Percentiles rank a stretch among this genome's conserved stretches.
Evolutionary conservation across 306 rosid genomes (phyloP).

Genomic region (Rosa persica): DNA sequence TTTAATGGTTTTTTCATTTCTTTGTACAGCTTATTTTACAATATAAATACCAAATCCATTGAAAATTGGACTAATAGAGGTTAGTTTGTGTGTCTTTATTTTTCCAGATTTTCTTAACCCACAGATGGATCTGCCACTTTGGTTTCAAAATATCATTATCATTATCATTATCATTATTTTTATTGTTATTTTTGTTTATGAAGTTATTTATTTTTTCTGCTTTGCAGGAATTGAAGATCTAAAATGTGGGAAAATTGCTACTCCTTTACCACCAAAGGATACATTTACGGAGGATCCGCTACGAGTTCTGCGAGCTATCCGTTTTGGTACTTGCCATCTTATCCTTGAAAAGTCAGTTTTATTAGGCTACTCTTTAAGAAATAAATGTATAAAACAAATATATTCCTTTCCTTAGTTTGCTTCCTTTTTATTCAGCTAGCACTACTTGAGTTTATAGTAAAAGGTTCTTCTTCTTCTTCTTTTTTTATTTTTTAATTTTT

Average conservation of each 20-base stretch:
- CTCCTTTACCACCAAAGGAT: conserved; percentile 78
- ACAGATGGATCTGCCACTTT: conserved; percentile 4
- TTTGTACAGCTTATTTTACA: conserved; percentile 76
- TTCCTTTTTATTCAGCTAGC: background rate
- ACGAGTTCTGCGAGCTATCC: conserved; percentile 91
- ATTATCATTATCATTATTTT: background rate
- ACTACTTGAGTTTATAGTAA: background rate
- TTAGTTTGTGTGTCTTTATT: conserved; percentile 20
- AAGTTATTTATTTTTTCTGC: background rate
- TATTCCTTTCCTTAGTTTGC: background rate
- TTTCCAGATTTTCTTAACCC: background rate
- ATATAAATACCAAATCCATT: conserved; percentile 68
- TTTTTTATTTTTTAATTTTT: too few relatives aligned
- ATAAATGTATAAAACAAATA: background rate
- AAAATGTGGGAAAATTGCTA: conserved; percentile 79
- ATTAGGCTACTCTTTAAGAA: background rate
- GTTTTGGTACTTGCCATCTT: conserved; percentile 57
- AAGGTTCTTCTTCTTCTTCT: too few relatives aligned
- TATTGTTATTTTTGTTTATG: background rate
- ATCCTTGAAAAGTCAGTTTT: background rate
- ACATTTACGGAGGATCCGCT: conserved; percentile 95
- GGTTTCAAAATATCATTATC: conserved; percentile 9
- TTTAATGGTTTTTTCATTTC: background rate
- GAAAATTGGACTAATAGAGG: conserved; percentile 90
- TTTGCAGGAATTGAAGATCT: conserved; percentile 72